Evolutionary conservation across 2,329 filamentous ascomycete species (phyloP).

Genomic region (Hypoxylon sp.): DNA sequence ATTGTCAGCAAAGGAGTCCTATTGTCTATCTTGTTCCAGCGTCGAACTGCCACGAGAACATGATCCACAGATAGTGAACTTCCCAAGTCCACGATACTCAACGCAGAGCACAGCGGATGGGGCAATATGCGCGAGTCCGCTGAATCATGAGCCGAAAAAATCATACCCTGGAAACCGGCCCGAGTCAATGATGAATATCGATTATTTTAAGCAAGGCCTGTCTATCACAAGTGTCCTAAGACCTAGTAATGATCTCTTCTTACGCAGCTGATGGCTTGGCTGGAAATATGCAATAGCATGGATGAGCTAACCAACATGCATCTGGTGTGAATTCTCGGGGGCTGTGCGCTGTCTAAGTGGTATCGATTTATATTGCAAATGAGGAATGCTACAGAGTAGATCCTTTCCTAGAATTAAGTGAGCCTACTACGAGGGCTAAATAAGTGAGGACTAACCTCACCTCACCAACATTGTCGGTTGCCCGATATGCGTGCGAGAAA

Average conservation of each 20-base stretch:
- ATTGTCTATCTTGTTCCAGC: constrained; percentile 11
- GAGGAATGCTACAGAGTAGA: constrained; percentile 18
- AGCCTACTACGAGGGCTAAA: constrained; percentile 20
- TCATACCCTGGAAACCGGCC: constrained; percentile 1
- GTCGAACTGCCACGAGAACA: background rate
- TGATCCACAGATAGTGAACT: constrained; percentile 3
- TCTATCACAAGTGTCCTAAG: background rate
- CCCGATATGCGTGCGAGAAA: constrained; percentile 2
- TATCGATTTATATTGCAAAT: constrained; percentile 27
- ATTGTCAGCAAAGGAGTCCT: background rate
- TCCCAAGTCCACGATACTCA: constrained; percentile 19
- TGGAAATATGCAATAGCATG: constrained; percentile 6
- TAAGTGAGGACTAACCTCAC: constrained; percentile 20
- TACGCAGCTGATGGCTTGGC: background rate
- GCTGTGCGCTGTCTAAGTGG: constrained; percentile 5
- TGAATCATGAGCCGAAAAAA: constrained; percentile 5
- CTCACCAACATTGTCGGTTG: constrained; percentile 9
- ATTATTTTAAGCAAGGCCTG: constrained; percentile 1
- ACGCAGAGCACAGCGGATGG: background rate
- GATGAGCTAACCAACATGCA: constrained; percentile 18
- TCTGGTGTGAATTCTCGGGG: constrained; percentile 8
- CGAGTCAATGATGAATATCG: background rate
- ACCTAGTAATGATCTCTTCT: background rate
- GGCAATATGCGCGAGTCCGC: background rate
- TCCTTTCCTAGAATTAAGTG: constrained; percentile 19